These are phyloP conservation scores for Reticulascus tulasneorum DNA, from an alignment of 2,329 filamentous ascomycete species.

Conservation along the genomic window DNA sequence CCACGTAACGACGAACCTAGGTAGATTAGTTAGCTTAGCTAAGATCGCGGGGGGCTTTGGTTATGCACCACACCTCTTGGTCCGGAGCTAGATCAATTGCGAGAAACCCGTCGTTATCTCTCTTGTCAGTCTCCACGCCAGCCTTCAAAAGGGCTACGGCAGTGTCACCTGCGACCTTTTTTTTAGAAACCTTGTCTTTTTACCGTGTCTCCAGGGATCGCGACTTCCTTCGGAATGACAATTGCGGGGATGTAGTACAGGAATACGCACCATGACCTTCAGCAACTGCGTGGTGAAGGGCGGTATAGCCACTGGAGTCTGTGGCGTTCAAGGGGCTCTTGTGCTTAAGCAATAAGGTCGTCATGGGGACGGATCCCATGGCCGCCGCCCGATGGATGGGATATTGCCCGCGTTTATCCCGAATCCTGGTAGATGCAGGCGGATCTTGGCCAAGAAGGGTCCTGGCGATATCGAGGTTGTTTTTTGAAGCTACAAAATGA, in stretches of 20 bases:
- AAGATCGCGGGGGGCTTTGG: neutral
- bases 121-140: conserved; percentile 78
- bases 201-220: neutral
- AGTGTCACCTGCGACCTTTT: conserved; percentile 61
- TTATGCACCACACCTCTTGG: conserved; percentile 58
- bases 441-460: conserved; percentile 69
- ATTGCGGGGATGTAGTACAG: neutral
- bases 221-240: neutral
- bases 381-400: conserved; percentile 89
- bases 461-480: conserved; percentile 75
- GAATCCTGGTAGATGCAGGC: conserved; percentile 70
- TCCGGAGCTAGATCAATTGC: conserved; percentile 84
- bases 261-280: conserved; percentile 61
- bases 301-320: conserved; percentile 79
- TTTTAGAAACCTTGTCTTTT: too few species aligned
- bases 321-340: conserved; percentile 78
- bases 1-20: conserved; percentile 71
- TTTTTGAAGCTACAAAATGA: conserved; percentile 89
- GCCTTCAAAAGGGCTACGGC: conserved; percentile 78
- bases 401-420: conserved; percentile 84
- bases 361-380: conserved; percentile 81
- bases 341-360: conserved; percentile 72
- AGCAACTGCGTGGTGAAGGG: conserved; percentile 81
- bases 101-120: conserved; percentile 64
- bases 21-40: neutral